Evolutionary conservation across 306 rosid genomes (phyloP).

Genomic region (Malus fusca): DNA sequence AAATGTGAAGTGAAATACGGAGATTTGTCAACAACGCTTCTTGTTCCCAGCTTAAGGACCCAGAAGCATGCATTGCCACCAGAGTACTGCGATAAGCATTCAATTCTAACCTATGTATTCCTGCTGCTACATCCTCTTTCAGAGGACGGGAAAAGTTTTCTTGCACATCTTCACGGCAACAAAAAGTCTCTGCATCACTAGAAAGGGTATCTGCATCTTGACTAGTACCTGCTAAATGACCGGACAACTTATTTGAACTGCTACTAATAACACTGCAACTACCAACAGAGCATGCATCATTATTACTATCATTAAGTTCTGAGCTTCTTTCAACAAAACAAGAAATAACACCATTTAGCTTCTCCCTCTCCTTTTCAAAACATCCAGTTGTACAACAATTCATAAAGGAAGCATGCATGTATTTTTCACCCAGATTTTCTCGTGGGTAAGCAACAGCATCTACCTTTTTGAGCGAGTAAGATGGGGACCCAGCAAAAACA

Average conservation of each 20-base stretch:
- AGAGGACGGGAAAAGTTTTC: constrained; percentile 25
- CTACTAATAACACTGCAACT: constrained; percentile 64
- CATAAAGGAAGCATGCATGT: constrained; percentile 42
- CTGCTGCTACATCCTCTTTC: constrained; percentile 33
- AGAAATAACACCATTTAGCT: constrained; percentile 23
- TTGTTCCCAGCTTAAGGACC: constrained; percentile 89
- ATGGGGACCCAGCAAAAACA: constrained; percentile 15
- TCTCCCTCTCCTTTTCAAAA: constrained; percentile 32
- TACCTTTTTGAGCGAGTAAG: constrained; percentile 49
- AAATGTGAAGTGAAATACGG: constrained; percentile 72
- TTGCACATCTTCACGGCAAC: constrained; percentile 31
- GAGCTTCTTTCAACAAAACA: constrained; percentile 40
- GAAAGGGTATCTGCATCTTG: constrained; percentile 40
- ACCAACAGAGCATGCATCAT: constrained; percentile 67
- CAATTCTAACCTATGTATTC: constrained; percentile 73
- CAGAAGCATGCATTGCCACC: constrained; percentile 66
- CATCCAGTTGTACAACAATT: constrained; percentile 34
- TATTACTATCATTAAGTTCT: constrained; percentile 41
- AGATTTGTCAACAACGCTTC: constrained; percentile 75
- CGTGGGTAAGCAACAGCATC: constrained; percentile 64
- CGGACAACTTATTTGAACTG: constrained; percentile 26
- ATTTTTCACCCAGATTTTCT: constrained; percentile 52
- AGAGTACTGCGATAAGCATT: constrained; percentile 55
- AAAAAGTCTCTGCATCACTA: constrained; percentile 62
- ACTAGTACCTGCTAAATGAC: constrained; percentile 40